Percentiles rank a stretch among this genome's conserved stretches.
phyloP scores from a whole-genome alignment of 306 rosid genomes.

The Rosa lucieae region DNA sequence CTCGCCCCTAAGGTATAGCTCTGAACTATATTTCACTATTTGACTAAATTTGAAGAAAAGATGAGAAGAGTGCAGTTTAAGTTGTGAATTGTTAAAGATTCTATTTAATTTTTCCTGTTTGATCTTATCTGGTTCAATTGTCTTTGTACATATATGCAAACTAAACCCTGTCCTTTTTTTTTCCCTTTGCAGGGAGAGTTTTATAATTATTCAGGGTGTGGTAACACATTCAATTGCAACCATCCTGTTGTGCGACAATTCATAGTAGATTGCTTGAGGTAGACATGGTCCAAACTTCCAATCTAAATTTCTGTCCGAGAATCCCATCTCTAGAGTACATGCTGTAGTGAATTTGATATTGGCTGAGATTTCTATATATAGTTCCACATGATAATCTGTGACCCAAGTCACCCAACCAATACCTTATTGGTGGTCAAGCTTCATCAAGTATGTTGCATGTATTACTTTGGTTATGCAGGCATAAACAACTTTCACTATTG shows the following conservation, averaged over 20 bases:
- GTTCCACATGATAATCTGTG: neutral
- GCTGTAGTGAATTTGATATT: neutral
- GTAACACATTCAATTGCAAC: constrained; percentile 96
- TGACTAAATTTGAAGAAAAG: neutral
- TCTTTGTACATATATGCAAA: constrained; percentile 8
- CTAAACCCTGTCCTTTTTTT: neutral
- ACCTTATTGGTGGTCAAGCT: neutral
- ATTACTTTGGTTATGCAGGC: neutral
- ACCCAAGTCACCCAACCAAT: neutral
- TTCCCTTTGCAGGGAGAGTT: constrained; percentile 70
- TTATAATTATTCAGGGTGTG: constrained; percentile 98
- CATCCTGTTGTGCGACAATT: constrained; percentile 89
- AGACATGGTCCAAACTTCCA: constrained; percentile 1
- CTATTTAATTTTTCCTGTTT: constrained; percentile 15
- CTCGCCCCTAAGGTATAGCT: constrained; percentile 83
- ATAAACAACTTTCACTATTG: neutral
- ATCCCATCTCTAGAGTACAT: neutral
- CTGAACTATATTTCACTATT: neutral
- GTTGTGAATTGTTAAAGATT: constrained; percentile 8
- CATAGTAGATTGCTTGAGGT: constrained; percentile 93
- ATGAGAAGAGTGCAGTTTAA: neutral
- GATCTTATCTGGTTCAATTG: constrained; percentile 1
- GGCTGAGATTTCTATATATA: neutral
- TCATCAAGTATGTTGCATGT: neutral
- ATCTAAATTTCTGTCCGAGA: neutral